Base-by-base conservation (phyloP, 2,329 filamentous ascomycete genomes). In the Juglanconis oblonga region DNA sequence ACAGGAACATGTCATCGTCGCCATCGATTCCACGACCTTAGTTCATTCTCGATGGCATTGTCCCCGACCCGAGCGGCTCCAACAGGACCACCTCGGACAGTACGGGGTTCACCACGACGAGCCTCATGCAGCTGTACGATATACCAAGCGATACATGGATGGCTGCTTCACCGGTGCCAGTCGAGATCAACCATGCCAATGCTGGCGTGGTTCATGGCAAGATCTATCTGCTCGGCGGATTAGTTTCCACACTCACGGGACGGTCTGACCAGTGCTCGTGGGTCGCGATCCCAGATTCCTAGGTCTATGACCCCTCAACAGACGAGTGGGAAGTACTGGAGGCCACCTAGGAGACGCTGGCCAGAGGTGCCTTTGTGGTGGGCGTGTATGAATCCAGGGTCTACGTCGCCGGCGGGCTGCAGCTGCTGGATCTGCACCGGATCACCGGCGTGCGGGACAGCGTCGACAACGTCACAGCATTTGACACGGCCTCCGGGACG, bases 161-260 rank as follows among this genome's bases (percentile, higher is more conserved):
- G 9, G 51, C 53, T 1, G 68, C 63, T 1, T 64, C 72, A 0
- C 64, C 70, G 4, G 57, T 71, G 0, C 75, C 76, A 0, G 48
- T 68, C 0, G 49, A 65, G 5, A 61, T 74, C 3, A 77, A 75
- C 52, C 75, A 78, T 55, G 66, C 70, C 50, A 79, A 78, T 54
- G 70, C 68, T 24, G 76, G 71, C 6, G 70, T 65, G 0, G 66
- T 74, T 2, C 60, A 72, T 48, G 70, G 69, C 49, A 74, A 73
- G 56, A 67, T 77, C 11, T 77, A 77, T 57, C 52, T 78, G 0
- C 66, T 79, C 2, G 76, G 77, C 5, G 75, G 73, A 0, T 67
- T 78, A 1, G 47, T 49, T 5, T 49, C 32, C 31, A 49, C 47
- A 9, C 47, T 24, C 9, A 49, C 47, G 7, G 47, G 47, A 4